phyloP scores from a whole-genome alignment of 768 basidiomycete genomes.

The Termitomyces sp. region DNA sequence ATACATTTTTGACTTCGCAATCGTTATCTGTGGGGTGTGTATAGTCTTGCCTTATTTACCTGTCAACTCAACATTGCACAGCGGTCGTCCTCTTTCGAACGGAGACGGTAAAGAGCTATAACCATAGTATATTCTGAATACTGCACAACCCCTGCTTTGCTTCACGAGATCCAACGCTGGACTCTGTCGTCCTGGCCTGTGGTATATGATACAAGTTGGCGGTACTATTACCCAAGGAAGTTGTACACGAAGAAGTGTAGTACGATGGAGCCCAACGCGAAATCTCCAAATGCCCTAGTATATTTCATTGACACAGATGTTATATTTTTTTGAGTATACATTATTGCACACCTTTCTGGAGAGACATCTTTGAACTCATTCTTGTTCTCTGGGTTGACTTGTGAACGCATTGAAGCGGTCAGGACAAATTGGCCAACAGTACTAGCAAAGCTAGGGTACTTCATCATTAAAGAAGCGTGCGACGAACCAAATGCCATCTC shows the following conservation, averaged over 20 bases:
- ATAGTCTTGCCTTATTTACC: not conserved
- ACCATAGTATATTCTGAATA: not conserved
- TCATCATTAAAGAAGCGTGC: not conserved
- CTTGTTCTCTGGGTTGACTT: constrained; percentile 85
- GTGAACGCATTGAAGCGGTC: constrained; percentile 84
- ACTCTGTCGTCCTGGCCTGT: not conserved
- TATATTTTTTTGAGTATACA: not conserved
- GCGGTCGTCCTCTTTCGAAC: constrained; percentile 74
- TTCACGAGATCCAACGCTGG: not conserved
- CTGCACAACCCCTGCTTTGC: not conserved
- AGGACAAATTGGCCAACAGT: constrained; percentile 97
- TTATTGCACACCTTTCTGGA: constrained; percentile 72
- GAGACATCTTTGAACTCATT: constrained; percentile 85
- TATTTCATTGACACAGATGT: constrained; percentile 1
- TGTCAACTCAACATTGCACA: constrained; percentile 19
- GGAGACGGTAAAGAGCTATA: constrained; percentile 30
- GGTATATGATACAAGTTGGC: constrained; percentile 13
- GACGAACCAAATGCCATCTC: constrained; percentile 22
- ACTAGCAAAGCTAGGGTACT: constrained; percentile 72
- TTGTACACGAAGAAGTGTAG: constrained; percentile 99
- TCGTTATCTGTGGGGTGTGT: constrained; percentile 78
- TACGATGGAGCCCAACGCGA: constrained; percentile 89
- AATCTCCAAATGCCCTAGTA: constrained; percentile 92
- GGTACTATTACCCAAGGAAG: constrained; percentile 71
- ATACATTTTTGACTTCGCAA: constrained; percentile 81